These are phyloP conservation scores for Oryza officinalis DNA, from an alignment of 176 grass and related monocot species.

Conservation along the genomic window DNA sequence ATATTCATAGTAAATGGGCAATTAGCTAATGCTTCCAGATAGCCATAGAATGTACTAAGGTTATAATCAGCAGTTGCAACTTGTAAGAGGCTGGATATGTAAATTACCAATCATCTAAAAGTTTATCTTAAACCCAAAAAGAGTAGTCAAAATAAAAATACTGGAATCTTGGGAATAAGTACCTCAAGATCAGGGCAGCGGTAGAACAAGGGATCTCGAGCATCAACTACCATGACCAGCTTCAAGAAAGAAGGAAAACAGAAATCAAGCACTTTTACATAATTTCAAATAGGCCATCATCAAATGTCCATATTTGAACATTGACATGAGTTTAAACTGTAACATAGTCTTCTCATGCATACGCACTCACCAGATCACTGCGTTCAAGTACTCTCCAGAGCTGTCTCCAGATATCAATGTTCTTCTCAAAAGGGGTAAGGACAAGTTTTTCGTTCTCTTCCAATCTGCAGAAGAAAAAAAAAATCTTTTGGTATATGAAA, in stretches of 20 bases:
- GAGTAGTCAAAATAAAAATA: neutral
- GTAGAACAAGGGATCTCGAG: conserved; percentile 82
- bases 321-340: conserved; percentile 22
- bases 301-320: conserved; percentile 31
- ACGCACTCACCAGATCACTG: conserved; percentile 78
- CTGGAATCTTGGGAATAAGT: conserved; percentile 8
- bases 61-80: neutral
- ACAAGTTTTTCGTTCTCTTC: conserved; percentile 93
- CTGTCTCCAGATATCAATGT: conserved; percentile 98
- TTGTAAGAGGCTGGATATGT: neutral
- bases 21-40: neutral
- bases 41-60: neutral
- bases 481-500: neutral
- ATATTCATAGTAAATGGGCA: neutral
- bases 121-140: neutral
- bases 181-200: conserved; percentile 83
- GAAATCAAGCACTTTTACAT: conserved; percentile 3
- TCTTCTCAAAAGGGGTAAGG: conserved; percentile 95
- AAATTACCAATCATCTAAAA: neutral
- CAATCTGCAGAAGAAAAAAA: conserved; percentile 29
- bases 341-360: conserved; percentile 10
- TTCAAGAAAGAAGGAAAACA: conserved; percentile 41
- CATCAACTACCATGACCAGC: conserved; percentile 82
- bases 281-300: too few species aligned
- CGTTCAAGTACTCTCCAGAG: conserved; percentile 95